Evolutionary conservation across 345 rosid species (phyloP).

Genomic region (Combretum micranthum): DNA sequence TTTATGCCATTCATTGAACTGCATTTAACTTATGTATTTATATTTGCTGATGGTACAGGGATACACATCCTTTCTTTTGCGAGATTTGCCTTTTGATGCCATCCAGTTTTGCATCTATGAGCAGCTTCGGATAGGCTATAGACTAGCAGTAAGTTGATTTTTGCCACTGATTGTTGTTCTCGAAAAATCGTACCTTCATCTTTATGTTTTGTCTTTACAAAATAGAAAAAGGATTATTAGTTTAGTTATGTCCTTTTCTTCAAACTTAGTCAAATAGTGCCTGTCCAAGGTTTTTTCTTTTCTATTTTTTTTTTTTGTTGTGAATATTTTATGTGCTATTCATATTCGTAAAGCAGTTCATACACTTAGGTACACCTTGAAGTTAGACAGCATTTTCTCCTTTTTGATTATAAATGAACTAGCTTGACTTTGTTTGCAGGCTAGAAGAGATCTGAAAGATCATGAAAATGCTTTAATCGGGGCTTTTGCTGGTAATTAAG

Average conservation of each 20-base stretch:
- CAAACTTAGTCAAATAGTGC: no score
- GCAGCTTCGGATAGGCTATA: slow-evolving; percentile 88
- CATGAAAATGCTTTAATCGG: slow-evolving; percentile 84
- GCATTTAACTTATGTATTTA: no score
- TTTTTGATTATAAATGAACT: not conserved
- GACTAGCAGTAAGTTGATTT: slow-evolving; percentile 46
- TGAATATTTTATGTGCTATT: no score
- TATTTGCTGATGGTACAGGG: slow-evolving; percentile 38
- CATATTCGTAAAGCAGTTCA: no score
- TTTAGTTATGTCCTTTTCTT: no score
- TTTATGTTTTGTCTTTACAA: no score
- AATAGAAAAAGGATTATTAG: no score
- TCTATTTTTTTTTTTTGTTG: no score
- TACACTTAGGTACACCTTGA: not conserved
- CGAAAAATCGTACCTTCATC: no score
- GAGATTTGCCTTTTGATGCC: slow-evolving; percentile 97
- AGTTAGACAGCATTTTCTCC: not conserved
- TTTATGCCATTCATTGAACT: not conserved
- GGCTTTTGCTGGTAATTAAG: slow-evolving; percentile 75
- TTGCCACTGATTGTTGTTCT: not conserved
- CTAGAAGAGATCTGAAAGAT: slow-evolving; percentile 76
- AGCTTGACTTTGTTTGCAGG: slow-evolving; percentile 29
- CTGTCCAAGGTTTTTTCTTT: no score
- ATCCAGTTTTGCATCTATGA: slow-evolving; percentile 94
- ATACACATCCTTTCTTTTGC: slow-evolving; percentile 73